These are phyloP conservation scores for Penicillium sp. DNA, from an alignment of 2,329 filamentous ascomycete species.

Conservation along the genomic window DNA sequence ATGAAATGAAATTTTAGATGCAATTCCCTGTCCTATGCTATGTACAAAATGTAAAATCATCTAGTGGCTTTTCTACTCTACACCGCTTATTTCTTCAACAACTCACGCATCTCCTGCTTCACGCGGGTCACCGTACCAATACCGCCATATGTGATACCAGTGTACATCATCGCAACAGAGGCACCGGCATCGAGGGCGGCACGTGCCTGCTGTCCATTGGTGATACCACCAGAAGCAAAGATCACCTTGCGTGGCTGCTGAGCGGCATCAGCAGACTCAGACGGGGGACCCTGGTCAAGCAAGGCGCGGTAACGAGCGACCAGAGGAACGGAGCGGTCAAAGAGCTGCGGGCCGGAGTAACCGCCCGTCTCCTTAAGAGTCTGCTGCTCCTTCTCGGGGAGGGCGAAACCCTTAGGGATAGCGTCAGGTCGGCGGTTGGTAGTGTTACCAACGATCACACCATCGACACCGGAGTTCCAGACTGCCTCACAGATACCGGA, in stretches of 20 bases:
- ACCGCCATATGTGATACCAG: slow-evolving; percentile 66
- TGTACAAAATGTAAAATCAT: slow-evolving; percentile 18
- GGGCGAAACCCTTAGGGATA: slow-evolving; percentile 63
- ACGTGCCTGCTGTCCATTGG: slow-evolving; percentile 79
- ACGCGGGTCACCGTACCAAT: slow-evolving; percentile 59
- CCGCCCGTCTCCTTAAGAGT: slow-evolving; percentile 77
- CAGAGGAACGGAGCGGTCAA: slow-evolving; percentile 73
- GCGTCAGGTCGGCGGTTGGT: slow-evolving; percentile 78
- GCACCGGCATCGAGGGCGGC: slow-evolving; percentile 85
- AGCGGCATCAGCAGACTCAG: slow-evolving; percentile 14
- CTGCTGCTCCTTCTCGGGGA: slow-evolving; percentile 66
- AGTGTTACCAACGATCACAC: slow-evolving; percentile 95
- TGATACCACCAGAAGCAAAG: slow-evolving; percentile 92
- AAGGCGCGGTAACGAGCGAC: slow-evolving; percentile 76
- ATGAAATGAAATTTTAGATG: neutral
- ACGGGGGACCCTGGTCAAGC: slow-evolving; percentile 55
- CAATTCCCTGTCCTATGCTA: slow-evolving; percentile 16
- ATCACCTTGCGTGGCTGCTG: slow-evolving; percentile 66
- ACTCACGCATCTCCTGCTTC: slow-evolving; percentile 48
- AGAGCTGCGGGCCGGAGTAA: slow-evolving; percentile 88
- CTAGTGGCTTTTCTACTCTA: slow-evolving; percentile 4
- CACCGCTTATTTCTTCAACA: slow-evolving; percentile 30
- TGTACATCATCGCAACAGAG: slow-evolving; percentile 89
- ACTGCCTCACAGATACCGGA: slow-evolving; percentile 86
- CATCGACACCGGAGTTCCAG: slow-evolving; percentile 81